phyloP scores from a whole-genome alignment of 208 protist species.

The Histomonas meleagridis region DNA sequence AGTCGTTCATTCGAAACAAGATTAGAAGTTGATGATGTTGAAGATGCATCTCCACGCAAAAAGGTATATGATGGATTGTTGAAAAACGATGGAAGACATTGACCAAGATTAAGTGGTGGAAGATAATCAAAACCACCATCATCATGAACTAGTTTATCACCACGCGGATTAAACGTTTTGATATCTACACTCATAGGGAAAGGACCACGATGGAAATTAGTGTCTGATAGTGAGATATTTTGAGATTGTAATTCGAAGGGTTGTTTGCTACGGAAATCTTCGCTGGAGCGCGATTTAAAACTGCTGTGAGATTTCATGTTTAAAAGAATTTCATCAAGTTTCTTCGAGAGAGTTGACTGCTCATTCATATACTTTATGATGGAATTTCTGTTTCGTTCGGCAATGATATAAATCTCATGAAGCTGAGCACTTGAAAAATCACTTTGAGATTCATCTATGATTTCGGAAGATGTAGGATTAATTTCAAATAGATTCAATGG shows the following conservation, averaged over 20 bases:
- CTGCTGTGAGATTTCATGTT: not conserved
- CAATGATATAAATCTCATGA: too few species aligned
- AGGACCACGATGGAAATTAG: not conserved
- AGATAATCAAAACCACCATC: not conserved
- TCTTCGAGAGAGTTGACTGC: too few species aligned
- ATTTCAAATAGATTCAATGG: not conserved
- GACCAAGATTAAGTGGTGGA: not conserved
- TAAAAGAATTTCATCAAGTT: too few species aligned
- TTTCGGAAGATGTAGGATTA: not conserved
- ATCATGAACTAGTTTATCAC: not conserved
- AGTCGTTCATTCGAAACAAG: too few species aligned
- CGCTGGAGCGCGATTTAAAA: not conserved
- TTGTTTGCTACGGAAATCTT: not conserved
- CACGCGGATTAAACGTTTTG: not conserved
- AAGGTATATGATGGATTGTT: constrained; percentile 2
- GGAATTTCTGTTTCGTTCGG: too few species aligned
- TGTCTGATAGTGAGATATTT: not conserved
- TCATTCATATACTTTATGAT: too few species aligned
- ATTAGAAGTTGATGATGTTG: not conserved
- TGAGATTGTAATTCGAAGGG: not conserved
- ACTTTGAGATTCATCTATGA: too few species aligned
- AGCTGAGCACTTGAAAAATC: too few species aligned
- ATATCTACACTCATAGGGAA: not conserved
- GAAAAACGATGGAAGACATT: not conserved
- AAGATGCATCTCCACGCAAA: not conserved